Evolutionary conservation across 306 rosid genomes (phyloP), one percentile per base, ranked within the genome.

Genomic region (Prosopis cineraria): DNA sequence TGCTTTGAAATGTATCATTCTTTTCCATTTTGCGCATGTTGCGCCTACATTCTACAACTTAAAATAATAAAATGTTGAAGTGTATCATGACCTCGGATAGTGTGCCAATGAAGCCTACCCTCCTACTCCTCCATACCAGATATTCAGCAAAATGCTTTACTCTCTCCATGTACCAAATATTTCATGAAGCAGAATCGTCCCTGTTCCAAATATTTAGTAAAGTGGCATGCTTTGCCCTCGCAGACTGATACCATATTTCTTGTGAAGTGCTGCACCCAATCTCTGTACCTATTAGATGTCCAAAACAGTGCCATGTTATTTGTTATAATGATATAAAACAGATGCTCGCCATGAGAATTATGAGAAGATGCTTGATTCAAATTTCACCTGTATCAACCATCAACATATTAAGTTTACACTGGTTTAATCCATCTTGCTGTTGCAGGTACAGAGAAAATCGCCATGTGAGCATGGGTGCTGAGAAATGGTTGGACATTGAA

Each of bases 401-500:
- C 45, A 40, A 33, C 27, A 29, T 37, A 27, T 52, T 77, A 58
- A 34, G 68, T 2, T 39, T 79, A 67, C 30, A 66, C 58, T 72
- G 1, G 47, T 56, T 66, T 45, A 53, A 70, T 53, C 47, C 40
- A 53, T 19, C 16, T 71, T 82, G 69, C 69, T 77, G 48, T 73
- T 79, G 72, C 88, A 94, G 98, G 89, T 94, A 90, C 72, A 94
- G 88, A 82, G 97, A 92, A 41, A 94, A 92, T 81, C 97, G 97
- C 16, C 98, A 95, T 85, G 98, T 92, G 37, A 95, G 98, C 92
- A 95, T 90, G 98, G 98, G 98, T 55, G 98, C 97, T 0, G 98
- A 95, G 91, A 92, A 95, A 88, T 95, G 98, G 98, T 83, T 95
- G 89, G 98, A 95, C 83, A 95, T 95, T 85, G 98, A 92, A 80